Evolutionary conservation across 2,329 filamentous ascomycete species (phyloP).

Genomic region (Capronia epimyces): DNA sequence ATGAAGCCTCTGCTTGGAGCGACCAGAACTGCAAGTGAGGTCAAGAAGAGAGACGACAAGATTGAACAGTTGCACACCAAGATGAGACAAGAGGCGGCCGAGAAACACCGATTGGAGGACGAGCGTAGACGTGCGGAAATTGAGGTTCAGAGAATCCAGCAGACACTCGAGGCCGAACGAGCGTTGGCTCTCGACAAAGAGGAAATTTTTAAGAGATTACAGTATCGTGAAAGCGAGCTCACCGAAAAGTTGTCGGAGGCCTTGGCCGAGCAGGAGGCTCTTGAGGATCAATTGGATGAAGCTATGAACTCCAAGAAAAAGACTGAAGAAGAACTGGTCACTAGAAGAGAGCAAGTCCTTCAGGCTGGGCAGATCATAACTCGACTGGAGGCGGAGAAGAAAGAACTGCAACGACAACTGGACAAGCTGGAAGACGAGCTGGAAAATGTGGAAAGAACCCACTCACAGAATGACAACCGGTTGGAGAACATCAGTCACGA

Average conservation of each 20-base stretch:
- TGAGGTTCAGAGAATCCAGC: constrained; percentile 83
- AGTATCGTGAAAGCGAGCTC: constrained; percentile 83
- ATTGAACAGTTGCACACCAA: constrained; percentile 82
- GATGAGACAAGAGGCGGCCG: constrained; percentile 68
- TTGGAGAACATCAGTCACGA: constrained; percentile 72
- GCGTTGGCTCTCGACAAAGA: constrained; percentile 96
- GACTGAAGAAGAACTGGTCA: constrained; percentile 76
- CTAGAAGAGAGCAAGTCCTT: constrained; percentile 74
- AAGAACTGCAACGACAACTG: constrained; percentile 62
- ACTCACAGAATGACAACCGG: constrained; percentile 67
- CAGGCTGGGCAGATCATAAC: constrained; percentile 84
- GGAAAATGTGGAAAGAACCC: constrained; percentile 62
- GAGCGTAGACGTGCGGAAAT: constrained; percentile 80
- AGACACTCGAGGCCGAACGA: constrained; percentile 90
- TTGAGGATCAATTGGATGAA: constrained; percentile 89
- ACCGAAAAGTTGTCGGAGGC: constrained; percentile 89
- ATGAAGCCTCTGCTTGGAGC: constrained; percentile 94
- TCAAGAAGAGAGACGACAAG: constrained; percentile 90
- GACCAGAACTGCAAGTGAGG: constrained; percentile 83
- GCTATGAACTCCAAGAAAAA: constrained; percentile 83
- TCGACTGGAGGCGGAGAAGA: constrained; percentile 81
- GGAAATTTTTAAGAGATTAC: constrained; percentile 96
- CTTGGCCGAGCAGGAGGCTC: constrained; percentile 84
- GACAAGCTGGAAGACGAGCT: constrained; percentile 66
- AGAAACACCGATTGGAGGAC: constrained; percentile 78